These are phyloP conservation scores for Trypanosoma cruzi DNA, from an alignment of 208 protist genomes.

Conservation along the genomic window DNA sequence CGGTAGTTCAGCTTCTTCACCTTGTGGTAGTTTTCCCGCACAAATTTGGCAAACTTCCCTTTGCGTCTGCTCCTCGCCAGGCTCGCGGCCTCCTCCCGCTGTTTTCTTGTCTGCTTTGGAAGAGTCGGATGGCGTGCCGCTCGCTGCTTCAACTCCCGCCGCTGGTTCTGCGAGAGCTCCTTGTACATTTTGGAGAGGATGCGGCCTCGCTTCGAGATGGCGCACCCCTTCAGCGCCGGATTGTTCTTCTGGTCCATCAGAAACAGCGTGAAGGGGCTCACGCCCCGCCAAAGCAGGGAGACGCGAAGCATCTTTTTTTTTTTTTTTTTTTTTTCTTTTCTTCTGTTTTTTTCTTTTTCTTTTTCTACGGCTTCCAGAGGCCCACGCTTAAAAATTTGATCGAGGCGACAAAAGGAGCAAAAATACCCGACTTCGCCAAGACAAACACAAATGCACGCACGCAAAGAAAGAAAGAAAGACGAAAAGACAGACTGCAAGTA, in stretches of 20 bases:
- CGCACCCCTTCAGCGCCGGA: conserved; percentile 63
- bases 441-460: background rate
- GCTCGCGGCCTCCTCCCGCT: background rate
- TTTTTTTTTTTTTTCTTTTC: no score
- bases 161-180: conserved; percentile 56
- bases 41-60: conserved; percentile 69
- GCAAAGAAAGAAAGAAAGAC: background rate
- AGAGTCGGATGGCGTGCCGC: conserved; percentile 63
- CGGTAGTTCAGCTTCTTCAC: conserved; percentile 68
- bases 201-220: conserved; percentile 62
- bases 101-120: conserved; percentile 34
- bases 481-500: background rate
- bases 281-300: conserved; percentile 45
- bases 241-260: conserved; percentile 92
- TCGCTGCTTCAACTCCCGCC: conserved; percentile 55
- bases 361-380: background rate
- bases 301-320: conserved; percentile 61
- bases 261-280: conserved; percentile 90
- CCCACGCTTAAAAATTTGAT: background rate
- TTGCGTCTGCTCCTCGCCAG: conserved; percentile 17
- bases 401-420: background rate
- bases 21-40: conserved; percentile 72
- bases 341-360: no score
- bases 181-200: conserved; percentile 89
- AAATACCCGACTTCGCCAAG: conserved; percentile 1